These are phyloP conservation scores for Talaromyces sp. DNA, from an alignment of 2,329 filamentous ascomycete species.

Conservation along the genomic window DNA sequence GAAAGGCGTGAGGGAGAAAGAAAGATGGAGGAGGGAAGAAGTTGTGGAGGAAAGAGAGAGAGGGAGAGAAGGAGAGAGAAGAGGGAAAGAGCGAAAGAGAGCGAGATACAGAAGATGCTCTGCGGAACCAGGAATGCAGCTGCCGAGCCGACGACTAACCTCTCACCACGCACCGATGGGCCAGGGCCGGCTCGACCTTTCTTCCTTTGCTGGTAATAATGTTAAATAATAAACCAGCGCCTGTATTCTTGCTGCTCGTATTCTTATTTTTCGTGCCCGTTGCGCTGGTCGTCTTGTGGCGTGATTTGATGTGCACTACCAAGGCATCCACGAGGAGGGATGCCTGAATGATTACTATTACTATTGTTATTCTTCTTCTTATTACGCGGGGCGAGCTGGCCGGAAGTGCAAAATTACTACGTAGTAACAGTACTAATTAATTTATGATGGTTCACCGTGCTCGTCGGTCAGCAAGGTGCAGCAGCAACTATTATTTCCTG, in stretches of 20 bases:
- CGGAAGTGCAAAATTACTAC: no score
- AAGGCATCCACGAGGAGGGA: no score
- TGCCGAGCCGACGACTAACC: conserved; percentile 3
- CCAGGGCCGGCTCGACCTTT: neutral
- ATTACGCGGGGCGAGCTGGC: no score
- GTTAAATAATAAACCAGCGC: neutral
- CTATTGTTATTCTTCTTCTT: no score
- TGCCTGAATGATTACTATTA: no score
- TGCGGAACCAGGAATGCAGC: conserved; percentile 10
- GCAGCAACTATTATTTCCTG: neutral
- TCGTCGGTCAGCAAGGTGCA: neutral
- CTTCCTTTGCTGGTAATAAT: neutral
- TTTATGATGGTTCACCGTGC: no score
- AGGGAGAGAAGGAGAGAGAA: conserved; percentile 13
- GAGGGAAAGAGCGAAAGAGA: conserved; percentile 10
- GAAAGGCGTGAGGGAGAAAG: neutral
- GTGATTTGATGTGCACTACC: neutral
- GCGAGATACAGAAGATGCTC: neutral
- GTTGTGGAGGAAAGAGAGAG: conserved; percentile 13
- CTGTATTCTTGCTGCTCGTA: neutral
- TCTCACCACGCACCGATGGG: neutral
- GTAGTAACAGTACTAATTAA: no score
- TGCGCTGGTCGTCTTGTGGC: neutral
- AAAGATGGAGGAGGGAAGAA: conserved; percentile 11
- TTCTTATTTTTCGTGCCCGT: neutral